Conservation (phyloP, 2,329 filamentous ascomycete species). For the Colletotrichum australisinense region DNA sequence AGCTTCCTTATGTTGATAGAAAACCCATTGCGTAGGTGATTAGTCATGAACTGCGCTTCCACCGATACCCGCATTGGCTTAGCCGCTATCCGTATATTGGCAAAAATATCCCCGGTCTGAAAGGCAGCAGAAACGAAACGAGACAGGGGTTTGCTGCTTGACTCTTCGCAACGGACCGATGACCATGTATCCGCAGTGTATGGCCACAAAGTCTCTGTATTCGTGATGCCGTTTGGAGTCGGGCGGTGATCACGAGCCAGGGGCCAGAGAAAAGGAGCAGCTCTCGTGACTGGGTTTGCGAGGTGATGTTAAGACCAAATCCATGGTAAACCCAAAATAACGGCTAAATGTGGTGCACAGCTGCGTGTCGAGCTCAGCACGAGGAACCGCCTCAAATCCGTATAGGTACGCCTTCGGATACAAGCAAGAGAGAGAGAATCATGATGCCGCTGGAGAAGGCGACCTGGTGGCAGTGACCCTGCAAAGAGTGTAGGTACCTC, state of each 20-base stretch:
- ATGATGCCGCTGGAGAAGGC: constrained; percentile 5
- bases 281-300: background rate
- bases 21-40: background rate
- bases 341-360: background rate
- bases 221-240: background rate
- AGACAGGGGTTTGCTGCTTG: background rate
- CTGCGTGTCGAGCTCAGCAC: background rate
- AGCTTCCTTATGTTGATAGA: background rate
- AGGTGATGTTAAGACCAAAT: background rate
- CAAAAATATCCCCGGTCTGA: background rate
- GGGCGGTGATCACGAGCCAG: background rate
- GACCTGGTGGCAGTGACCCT: constrained; percentile 9
- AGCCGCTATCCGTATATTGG: background rate
- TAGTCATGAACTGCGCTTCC: background rate
- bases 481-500: background rate
- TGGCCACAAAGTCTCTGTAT: background rate
- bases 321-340: background rate
- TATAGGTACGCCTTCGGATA: background rate
- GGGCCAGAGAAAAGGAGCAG: background rate
- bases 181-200: background rate
- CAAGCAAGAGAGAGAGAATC: background rate
- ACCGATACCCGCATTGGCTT: background rate
- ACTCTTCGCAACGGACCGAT: background rate
- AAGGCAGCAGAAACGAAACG: constrained; percentile 21
- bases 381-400: background rate